Evolutionary conservation across 2,329 filamentous ascomycete species (phyloP).

Genomic region (Exophiala sp.): DNA sequence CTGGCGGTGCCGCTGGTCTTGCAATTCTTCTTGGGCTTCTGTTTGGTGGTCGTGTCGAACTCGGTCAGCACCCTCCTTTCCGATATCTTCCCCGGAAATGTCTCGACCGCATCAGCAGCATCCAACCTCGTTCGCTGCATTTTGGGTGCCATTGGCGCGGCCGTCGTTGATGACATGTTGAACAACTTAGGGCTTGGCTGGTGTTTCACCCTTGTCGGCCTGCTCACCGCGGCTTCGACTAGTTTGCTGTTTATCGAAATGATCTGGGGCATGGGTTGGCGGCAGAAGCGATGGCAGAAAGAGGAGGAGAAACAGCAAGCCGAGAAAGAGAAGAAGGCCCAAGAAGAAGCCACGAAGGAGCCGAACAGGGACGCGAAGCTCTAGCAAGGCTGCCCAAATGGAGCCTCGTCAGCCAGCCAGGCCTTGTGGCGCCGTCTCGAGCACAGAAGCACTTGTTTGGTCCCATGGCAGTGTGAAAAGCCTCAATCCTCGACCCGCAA

Average conservation of each 20-base stretch:
- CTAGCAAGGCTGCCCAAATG: too few species aligned
- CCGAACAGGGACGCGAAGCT: too few species aligned
- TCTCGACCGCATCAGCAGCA: constrained; percentile 33
- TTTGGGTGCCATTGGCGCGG: constrained; percentile 32
- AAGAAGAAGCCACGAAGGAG: too few species aligned
- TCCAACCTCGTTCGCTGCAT: constrained; percentile 34
- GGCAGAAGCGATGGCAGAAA: constrained; percentile 9
- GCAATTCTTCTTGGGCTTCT: constrained; percentile 9
- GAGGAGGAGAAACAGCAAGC: not conserved
- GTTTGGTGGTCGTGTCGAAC: not conserved
- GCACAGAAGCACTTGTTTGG: too few species aligned
- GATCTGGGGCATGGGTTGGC: constrained; percentile 9
- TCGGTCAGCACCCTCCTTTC: constrained; percentile 13
- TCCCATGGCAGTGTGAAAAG: too few species aligned
- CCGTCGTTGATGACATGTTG: constrained; percentile 26
- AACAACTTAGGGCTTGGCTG: constrained; percentile 15
- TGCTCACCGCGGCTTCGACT: not conserved
- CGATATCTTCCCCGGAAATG: constrained; percentile 23
- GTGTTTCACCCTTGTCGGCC: constrained; percentile 24
- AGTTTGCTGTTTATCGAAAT: constrained; percentile 1
- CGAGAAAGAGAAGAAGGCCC: not conserved
- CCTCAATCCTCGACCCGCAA: too few species aligned
- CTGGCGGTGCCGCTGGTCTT: constrained; percentile 9
- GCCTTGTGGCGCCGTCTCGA: too few species aligned
- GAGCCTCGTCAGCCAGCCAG: too few species aligned